A percentile compares a stretch with the other conserved stretches of the same genome.
These are phyloP conservation scores for Fusarium burgessii DNA, from an alignment of 2,329 filamentous ascomycete genomes.

Conservation along the genomic window DNA sequence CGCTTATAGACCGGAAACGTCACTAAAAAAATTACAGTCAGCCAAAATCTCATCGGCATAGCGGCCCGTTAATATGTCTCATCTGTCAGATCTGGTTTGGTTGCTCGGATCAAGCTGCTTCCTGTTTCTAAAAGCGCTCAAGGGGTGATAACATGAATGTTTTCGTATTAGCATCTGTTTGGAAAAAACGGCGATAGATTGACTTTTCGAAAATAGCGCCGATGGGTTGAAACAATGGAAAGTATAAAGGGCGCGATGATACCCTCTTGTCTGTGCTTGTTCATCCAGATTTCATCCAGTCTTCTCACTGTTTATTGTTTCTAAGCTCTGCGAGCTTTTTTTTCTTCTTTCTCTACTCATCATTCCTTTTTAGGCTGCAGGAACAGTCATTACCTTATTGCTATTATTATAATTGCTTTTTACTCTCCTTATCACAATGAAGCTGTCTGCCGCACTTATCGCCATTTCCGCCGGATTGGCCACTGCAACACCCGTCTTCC, in stretches of 20 bases:
- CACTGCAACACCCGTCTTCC: slow-evolving; percentile 11
- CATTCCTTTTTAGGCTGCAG: background rate
- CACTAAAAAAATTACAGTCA: background rate
- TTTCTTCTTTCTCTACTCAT: background rate
- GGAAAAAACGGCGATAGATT: background rate
- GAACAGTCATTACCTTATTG: background rate
- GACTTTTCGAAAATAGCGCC: background rate
- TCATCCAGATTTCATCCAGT: background rate
- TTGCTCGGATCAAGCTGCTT: background rate
- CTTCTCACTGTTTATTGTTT: background rate
- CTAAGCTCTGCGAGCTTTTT: background rate
- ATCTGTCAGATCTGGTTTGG: background rate
- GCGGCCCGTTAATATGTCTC: background rate
- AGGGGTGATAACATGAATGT: background rate
- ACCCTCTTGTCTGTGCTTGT: background rate
- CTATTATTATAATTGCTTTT: background rate
- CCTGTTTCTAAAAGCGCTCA: slow-evolving; percentile 6
- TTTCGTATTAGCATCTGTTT: background rate
- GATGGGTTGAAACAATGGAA: background rate
- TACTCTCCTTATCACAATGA: slow-evolving; percentile 4
- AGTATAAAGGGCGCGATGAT: background rate
- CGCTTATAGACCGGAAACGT: background rate
- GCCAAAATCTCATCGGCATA: background rate
- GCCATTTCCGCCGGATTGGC: slow-evolving; percentile 7
- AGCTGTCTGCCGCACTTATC: slow-evolving; percentile 5